Percentiles rank a stretch among this genome's conserved stretches.
Conservation (phyloP, 1,139 yeast genomes). For the Suzukiozyma palmioleophila region DNA sequence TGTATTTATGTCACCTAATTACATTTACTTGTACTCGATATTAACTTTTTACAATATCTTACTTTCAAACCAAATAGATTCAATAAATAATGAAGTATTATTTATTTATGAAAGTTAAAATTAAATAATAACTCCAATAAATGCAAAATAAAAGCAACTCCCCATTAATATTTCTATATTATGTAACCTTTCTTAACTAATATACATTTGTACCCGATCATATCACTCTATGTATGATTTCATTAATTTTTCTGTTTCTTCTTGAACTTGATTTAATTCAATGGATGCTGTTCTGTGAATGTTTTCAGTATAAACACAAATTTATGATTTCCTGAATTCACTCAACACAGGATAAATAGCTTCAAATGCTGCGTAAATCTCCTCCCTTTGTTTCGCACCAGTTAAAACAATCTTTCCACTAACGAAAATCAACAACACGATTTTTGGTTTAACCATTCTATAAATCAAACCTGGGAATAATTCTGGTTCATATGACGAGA, state of each 20-base stretch:
- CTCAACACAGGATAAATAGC: conserved; percentile 97
- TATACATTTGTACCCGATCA: conserved; percentile 3
- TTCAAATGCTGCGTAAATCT: conserved; percentile 95
- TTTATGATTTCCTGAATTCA: conserved; percentile 83
- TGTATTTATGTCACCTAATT: neutral
- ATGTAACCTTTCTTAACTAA: conserved; percentile 4
- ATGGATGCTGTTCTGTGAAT: neutral
- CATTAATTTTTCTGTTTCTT: neutral
- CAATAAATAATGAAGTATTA: conserved; percentile 1
- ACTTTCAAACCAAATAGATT: conserved; percentile 1
- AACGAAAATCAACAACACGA: conserved; percentile 90
- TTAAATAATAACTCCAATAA: conserved; percentile 1
- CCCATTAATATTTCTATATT: conserved; percentile 4
- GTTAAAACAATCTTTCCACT: conserved; percentile 97
- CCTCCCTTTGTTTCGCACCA: conserved; percentile 99
- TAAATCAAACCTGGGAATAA: conserved; percentile 96
- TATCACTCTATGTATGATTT: conserved; percentile 4
- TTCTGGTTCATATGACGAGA: conserved; percentile 98
- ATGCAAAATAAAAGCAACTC: conserved; percentile 4
- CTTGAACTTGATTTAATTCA: conserved; percentile 1
- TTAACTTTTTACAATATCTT: too few species aligned
- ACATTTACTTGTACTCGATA: too few species aligned
- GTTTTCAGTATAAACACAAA: neutral
- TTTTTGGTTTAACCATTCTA: conserved; percentile 99
- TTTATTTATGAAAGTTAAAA: neutral